A percentile compares a stretch with the other conserved stretches of the same genome.
These are phyloP conservation scores for Ophiocordyceps camponoti-saundersi DNA, from an alignment of 2,329 filamentous ascomycete genomes.

Conservation along the genomic window DNA sequence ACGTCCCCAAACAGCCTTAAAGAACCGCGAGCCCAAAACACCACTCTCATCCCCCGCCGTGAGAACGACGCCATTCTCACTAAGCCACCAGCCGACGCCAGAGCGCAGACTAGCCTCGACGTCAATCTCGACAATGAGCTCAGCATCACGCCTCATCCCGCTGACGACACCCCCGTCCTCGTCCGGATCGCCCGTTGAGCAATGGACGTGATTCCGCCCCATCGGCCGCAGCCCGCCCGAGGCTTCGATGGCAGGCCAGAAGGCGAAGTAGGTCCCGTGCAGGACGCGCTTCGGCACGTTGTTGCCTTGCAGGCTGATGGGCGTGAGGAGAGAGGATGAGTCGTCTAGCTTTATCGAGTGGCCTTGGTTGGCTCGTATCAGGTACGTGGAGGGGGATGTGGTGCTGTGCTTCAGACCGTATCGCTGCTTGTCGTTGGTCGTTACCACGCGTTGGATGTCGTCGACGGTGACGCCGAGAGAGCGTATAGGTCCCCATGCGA, in stretches of 20 bases:
- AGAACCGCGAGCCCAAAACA: slow-evolving; percentile 48
- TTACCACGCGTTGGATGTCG: slow-evolving; percentile 55
- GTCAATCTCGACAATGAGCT: slow-evolving; percentile 66
- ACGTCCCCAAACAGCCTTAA: slow-evolving; percentile 52
- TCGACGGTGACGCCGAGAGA: slow-evolving; percentile 56
- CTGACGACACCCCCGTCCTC: slow-evolving; percentile 40
- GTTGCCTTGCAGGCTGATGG: slow-evolving; percentile 40
- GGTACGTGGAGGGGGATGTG: slow-evolving; percentile 24
- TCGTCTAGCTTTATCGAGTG: slow-evolving; percentile 61
- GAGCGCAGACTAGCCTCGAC: slow-evolving; percentile 46
- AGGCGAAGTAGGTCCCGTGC: slow-evolving; percentile 76
- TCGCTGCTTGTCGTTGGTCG: slow-evolving; percentile 74
- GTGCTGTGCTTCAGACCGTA: slow-evolving; percentile 56
- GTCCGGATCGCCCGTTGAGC: slow-evolving; percentile 53
- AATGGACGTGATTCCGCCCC: slow-evolving; percentile 80
- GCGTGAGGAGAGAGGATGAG: slow-evolving; percentile 51
- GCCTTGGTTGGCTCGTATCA: slow-evolving; percentile 92
- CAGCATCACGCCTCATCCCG: slow-evolving; percentile 64
- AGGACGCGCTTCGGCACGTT: slow-evolving; percentile 53
- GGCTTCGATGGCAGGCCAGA: slow-evolving; percentile 60
- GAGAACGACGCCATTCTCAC: slow-evolving; percentile 62
- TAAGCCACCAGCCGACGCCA: slow-evolving; percentile 57
- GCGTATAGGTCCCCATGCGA: slow-evolving; percentile 41
- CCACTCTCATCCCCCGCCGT: slow-evolving; percentile 42
- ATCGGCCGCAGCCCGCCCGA: slow-evolving; percentile 66